phyloP scores from a whole-genome alignment of 2,329 filamentous ascomycete genomes.

The Blastomyces parvus region DNA sequence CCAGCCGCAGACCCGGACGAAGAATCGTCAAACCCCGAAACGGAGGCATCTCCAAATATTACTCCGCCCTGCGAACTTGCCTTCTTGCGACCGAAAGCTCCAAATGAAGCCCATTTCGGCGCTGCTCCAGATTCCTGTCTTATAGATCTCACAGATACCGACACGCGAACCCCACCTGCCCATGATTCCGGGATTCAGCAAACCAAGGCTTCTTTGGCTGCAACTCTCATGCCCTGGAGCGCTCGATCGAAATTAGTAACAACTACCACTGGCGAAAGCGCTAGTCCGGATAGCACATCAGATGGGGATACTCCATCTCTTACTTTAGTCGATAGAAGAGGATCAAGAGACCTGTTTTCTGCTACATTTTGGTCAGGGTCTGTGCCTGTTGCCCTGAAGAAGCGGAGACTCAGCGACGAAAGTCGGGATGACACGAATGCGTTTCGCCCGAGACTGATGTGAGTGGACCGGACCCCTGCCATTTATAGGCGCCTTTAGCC shows the following conservation, averaged over 20 bases:
- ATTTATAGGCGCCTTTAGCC: neutral
- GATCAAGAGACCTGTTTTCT: neutral
- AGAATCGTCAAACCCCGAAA: neutral
- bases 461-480: neutral
- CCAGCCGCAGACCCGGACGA: neutral
- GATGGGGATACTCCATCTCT: neutral
- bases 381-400: neutral
- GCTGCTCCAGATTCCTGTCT: neutral
- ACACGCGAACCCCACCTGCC: neutral
- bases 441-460: neutral
- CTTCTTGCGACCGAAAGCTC: neutral
- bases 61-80: neutral
- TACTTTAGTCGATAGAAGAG: neutral
- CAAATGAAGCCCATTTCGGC: neutral
- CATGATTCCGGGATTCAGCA: neutral
- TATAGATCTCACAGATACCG: neutral
- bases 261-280: no score
- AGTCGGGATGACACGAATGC: neutral
- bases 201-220: neutral
- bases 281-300: neutral
- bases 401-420: neutral
- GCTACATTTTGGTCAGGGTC: neutral
- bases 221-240: neutral
- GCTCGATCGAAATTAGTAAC: neutral
- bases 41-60: neutral